Evolutionary conservation across 225 moss, liverwort and hornwort species (phyloP).

Genomic region (Antitrichia curtipendula): DNA sequence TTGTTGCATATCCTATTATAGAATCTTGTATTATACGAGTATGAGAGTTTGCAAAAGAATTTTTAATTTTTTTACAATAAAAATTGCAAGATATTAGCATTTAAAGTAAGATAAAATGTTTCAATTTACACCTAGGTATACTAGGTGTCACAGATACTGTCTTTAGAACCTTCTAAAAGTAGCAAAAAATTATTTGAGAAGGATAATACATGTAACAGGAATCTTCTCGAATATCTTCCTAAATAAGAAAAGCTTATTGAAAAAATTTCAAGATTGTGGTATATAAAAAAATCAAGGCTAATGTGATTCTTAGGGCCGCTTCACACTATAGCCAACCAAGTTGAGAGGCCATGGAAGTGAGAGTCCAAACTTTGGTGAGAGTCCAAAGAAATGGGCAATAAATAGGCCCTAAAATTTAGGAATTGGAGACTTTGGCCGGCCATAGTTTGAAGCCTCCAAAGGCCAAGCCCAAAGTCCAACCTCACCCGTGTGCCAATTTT

Average conservation of each 20-base stretch:
- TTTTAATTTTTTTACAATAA: neutral
- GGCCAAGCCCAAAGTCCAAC: too few species aligned
- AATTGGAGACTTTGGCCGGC: too few species aligned
- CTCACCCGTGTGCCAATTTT: too few species aligned
- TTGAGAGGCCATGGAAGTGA: too few species aligned
- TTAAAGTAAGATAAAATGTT: neutral
- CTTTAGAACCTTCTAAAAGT: neutral
- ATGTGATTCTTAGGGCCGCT: too few species aligned
- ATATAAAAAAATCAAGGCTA: too few species aligned
- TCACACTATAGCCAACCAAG: too few species aligned
- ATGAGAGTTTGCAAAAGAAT: neutral
- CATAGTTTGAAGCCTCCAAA: too few species aligned
- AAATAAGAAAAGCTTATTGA: neutral
- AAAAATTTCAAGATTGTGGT: too few species aligned
- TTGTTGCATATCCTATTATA: neutral
- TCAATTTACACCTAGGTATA: fast-evolving
- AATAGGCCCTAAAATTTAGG: too few species aligned
- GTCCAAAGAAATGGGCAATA: too few species aligned
- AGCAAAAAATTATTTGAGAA: neutral
- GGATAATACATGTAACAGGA: fast-evolving
- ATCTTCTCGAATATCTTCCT: fast-evolving
- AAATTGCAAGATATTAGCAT: neutral
- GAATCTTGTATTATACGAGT: neutral
- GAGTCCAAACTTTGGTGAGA: too few species aligned
- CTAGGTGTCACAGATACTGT: fast-evolving